Percentiles rank a stretch among this genome's conserved stretches.
These are phyloP conservation scores for Pichia inconspicua DNA, from an alignment of 1,139 yeast species.

Conservation along the genomic window DNA sequence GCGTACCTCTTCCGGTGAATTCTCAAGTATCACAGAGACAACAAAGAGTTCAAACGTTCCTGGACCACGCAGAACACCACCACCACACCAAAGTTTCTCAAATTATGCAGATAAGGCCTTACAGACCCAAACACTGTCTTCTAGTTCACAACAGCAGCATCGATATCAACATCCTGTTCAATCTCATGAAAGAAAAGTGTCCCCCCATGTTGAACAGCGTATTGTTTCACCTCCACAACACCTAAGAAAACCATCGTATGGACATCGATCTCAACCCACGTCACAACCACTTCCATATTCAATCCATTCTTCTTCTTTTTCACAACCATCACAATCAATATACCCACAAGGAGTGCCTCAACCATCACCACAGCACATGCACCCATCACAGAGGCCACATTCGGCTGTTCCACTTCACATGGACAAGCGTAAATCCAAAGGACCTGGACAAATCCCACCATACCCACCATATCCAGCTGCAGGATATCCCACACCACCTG, in stretches of 20 bases:
- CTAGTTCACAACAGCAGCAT: not conserved
- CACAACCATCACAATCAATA: not conserved
- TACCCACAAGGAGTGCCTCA: not conserved
- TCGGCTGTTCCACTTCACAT: not conserved
- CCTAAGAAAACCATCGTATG: not conserved
- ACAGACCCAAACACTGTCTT: not conserved
- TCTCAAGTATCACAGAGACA: not conserved
- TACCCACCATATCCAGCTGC: not conserved
- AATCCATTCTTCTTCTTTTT: not conserved
- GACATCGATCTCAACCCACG: not conserved
- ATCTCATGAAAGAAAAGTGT: not conserved
- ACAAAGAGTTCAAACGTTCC: not conserved
- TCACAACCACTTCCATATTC: not conserved
- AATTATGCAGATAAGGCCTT: not conserved
- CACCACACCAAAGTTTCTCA: not conserved
- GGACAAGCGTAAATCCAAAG: not conserved
- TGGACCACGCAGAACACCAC: not conserved
- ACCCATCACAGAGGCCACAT: slow-evolving; percentile 2
- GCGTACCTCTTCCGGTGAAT: not conserved
- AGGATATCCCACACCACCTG: slow-evolving; percentile 1
- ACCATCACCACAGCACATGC: slow-evolving; percentile 1
- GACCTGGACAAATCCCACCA: not conserved
- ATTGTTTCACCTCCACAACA: slow-evolving; percentile 12
- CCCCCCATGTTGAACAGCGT: not conserved
- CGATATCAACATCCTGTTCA: too few species aligned